Evolutionary conservation across 345 rosid genomes (phyloP).

Genomic region (Arabidopsis suecica): DNA sequence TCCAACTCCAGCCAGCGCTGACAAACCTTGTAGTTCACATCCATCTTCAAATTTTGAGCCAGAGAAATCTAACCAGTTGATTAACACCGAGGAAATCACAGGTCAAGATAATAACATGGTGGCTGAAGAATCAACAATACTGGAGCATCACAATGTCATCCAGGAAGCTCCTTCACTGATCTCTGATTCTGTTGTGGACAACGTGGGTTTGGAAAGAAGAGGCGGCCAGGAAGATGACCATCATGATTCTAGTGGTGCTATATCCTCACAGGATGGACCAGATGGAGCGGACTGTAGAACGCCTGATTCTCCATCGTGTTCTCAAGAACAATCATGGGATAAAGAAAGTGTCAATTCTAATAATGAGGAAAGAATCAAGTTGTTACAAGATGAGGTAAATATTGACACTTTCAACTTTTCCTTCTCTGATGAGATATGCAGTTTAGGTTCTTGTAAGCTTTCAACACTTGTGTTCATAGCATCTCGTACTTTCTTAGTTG

Average conservation of each 20-base stretch:
- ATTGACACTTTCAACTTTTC: conserved; percentile 2
- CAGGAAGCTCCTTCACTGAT: conserved; percentile 44
- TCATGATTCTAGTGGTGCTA: conserved; percentile 37
- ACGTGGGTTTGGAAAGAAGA: conserved; percentile 43
- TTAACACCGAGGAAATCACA: conserved; percentile 39
- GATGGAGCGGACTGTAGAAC: conserved; percentile 45
- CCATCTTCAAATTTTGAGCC: conserved; percentile 46
- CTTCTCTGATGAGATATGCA: conserved; percentile 15
- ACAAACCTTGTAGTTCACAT: conserved; percentile 42
- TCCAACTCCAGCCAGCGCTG: conserved; percentile 26
- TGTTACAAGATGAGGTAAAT: conserved; percentile 72
- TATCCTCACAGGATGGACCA: conserved; percentile 47
- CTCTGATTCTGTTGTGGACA: conserved; percentile 41
- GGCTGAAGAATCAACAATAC: conserved; percentile 37
- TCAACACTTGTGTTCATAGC: conserved; percentile 11
- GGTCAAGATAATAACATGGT: conserved; percentile 45
- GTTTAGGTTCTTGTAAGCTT: conserved; percentile 8
- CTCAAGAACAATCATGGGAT: conserved; percentile 42
- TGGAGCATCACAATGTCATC: conserved; percentile 39
- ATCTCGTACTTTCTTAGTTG: conserved; percentile 5
- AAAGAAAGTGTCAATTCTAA: conserved; percentile 41
- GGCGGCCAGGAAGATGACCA: conserved; percentile 43
- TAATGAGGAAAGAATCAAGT: conserved; percentile 50
- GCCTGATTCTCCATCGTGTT: conserved; percentile 35
- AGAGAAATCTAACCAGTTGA: conserved; percentile 37